These are phyloP conservation scores for Russula lepida DNA, from an alignment of 768 basidiomycete species.

Conservation along the genomic window DNA sequence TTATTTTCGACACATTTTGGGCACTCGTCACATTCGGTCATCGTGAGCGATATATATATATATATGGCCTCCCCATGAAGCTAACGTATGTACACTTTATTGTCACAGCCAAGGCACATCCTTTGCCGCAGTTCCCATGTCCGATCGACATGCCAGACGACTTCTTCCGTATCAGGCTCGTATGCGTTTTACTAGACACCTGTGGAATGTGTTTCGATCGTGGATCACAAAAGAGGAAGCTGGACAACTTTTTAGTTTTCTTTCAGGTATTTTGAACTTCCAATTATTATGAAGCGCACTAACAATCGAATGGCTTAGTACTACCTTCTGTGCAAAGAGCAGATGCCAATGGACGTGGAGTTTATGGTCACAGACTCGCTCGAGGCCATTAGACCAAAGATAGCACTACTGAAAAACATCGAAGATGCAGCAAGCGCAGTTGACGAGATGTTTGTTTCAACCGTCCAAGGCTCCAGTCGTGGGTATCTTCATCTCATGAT, in stretches of 20 bases:
- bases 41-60: slow-evolving; percentile 57
- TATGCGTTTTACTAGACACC: slow-evolving; percentile 89
- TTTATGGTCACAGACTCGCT: slow-evolving; percentile 95
- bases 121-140: slow-evolving; percentile 66
- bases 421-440: slow-evolving; percentile 84
- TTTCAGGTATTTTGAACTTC: slow-evolving; percentile 60
- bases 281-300: background rate
- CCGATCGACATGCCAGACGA: slow-evolving; percentile 89
- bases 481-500: slow-evolving; percentile 22
- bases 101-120: slow-evolving; percentile 74
- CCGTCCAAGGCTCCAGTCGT: slow-evolving; percentile 54
- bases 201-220: slow-evolving; percentile 98
- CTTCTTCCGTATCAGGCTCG: slow-evolving; percentile 87
- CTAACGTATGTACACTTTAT: background rate
- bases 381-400: slow-evolving; percentile 85
- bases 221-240: slow-evolving; percentile 83
- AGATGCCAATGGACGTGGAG: slow-evolving; percentile 94
- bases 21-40: slow-evolving; percentile 92
- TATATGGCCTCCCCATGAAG: background rate
- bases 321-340: slow-evolving; percentile 83
- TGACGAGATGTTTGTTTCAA: slow-evolving; percentile 77
- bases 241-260: slow-evolving; percentile 87
- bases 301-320: slow-evolving; percentile 37
- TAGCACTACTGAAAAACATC: slow-evolving; percentile 58
- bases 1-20: slow-evolving; percentile 94